Evolutionary conservation across 148 eudicot genomes (phyloP).

Genomic region (Nyssa sinensis): DNA sequence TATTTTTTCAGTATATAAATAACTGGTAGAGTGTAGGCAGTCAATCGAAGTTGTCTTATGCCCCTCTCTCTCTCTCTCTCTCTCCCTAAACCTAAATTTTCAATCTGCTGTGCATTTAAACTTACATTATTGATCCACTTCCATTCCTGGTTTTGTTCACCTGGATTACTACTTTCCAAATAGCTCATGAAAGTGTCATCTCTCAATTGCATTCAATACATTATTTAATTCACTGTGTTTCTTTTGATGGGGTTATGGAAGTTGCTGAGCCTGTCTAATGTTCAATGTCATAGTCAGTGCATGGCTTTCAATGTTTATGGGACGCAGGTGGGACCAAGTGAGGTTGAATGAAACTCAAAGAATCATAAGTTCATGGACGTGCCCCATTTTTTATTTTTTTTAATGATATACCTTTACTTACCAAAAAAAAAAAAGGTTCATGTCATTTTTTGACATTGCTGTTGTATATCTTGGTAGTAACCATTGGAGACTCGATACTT

Average conservation of each 20-base stretch:
- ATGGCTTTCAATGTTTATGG: neutral
- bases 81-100: too few relatives aligned
- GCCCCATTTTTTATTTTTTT: too few relatives aligned
- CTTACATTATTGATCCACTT: neutral
- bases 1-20: too few relatives aligned
- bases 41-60: too few relatives aligned
- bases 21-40: too few relatives aligned
- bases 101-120: too few relatives aligned
- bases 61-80: too few relatives aligned
- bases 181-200: neutral
- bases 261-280: neutral
- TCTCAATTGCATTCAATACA: too few relatives aligned
- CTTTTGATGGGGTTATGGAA: neutral
- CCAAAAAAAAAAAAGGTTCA: too few relatives aligned
- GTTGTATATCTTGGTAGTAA: conserved; percentile 5
- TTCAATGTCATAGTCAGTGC: neutral
- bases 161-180: neutral
- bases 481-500: neutral
- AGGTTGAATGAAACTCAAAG: neutral
- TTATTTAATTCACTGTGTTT: too few relatives aligned
- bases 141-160: neutral
- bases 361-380: too few relatives aligned
- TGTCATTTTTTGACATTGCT: neutral
- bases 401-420: too few relatives aligned
- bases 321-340: neutral